Base-by-base conservation (phyloP, 1,284 basidiomycete species). In the Fomitopsis schrenkii region DNA sequence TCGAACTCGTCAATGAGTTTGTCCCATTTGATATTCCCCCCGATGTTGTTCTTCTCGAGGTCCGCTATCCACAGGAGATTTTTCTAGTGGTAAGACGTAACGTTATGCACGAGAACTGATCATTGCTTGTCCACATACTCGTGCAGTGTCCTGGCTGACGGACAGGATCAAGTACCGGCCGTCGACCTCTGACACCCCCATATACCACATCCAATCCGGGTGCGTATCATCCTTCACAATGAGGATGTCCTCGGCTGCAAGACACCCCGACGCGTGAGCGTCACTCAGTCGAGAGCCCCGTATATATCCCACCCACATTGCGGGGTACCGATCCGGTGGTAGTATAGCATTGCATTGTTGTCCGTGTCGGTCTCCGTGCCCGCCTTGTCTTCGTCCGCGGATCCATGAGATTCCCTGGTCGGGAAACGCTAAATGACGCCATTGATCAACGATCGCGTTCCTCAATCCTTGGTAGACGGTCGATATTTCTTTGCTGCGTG, bases 11-110 rank as follows among this genome's bases (percentile, higher is more conserved):
- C 73, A 41, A 90, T 75, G 26, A 93, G 64, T 72, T 90, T 91
- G 62, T 80, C 78, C 90, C 90, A 93, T 63, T 83, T 78, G 68
- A 93, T 82, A 64, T 88, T 79, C 50, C 79, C 79, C 6, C 83
- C 83, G 19, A 91, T 87, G 58, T 80, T 74, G 59, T 83, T 79
- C 57, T 81, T 75, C 53, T 83, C 70, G 10, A 91, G 75, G 67
- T 92, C 86, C 2, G 87, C 82, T 45, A 92, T 78, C 90, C 90
- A 93, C 1, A 92, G 72, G n/a, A 85, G 72, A 68, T 89, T 87
- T 83, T 86, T 87, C 88, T 91, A 66, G 57, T 53, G 36, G 22
- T 50, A 35, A 46, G 28, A 38, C 5, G 42, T 15, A 12, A 33
- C 44, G n/a, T 46, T 5, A 46, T 46, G 26, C n/a, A 14, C 19